These are phyloP conservation scores for Saccharum hybrid DNA, from an alignment of 202 grass and related monocot species.

Conservation along the genomic window DNA sequence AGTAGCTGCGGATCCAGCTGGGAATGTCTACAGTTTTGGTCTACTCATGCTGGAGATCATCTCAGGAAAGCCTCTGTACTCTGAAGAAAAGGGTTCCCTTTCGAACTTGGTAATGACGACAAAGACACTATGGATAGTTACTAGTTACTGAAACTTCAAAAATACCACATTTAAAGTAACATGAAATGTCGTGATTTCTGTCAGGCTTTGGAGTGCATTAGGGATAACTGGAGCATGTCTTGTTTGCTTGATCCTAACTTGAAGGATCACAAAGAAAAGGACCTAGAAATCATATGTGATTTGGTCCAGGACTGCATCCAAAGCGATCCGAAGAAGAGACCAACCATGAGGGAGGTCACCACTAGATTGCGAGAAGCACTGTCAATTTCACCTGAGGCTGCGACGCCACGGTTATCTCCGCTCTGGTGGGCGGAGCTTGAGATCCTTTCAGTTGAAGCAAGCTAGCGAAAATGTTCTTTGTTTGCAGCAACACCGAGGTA, in stretches of 20 bases:
- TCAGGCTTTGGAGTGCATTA: constrained; percentile 80
- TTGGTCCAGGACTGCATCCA: constrained; percentile 73
- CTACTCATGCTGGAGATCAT: constrained; percentile 88
- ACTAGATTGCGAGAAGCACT: constrained; percentile 63
- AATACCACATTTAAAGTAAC: constrained; percentile 35
- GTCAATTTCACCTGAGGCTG: constrained; percentile 81
- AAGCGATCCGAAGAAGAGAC: constrained; percentile 71
- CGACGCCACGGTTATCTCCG: constrained; percentile 82
- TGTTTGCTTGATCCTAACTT: constrained; percentile 81
- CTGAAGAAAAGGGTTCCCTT: constrained; percentile 69
- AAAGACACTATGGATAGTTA: constrained; percentile 20
- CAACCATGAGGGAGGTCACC: constrained; percentile 69
- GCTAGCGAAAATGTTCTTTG: constrained; percentile 60
- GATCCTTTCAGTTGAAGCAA: constrained; percentile 97
- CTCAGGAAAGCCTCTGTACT: constrained; percentile 77
- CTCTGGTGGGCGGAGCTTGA: constrained; percentile 99
- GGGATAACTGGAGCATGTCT: constrained; percentile 51
- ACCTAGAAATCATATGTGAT: constrained; percentile 79
- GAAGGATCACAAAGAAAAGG: constrained; percentile 73
- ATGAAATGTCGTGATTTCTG: constrained; percentile 11
- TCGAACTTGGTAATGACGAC: constrained; percentile 66
- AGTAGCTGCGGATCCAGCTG: constrained; percentile 66
- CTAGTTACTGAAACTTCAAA: constrained; percentile 15
- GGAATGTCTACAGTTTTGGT: constrained; percentile 90
- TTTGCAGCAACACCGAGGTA: constrained; percentile 45